Conservation (phyloP, 179 eudicot species). For the Gypsophila paniculata region DNA sequence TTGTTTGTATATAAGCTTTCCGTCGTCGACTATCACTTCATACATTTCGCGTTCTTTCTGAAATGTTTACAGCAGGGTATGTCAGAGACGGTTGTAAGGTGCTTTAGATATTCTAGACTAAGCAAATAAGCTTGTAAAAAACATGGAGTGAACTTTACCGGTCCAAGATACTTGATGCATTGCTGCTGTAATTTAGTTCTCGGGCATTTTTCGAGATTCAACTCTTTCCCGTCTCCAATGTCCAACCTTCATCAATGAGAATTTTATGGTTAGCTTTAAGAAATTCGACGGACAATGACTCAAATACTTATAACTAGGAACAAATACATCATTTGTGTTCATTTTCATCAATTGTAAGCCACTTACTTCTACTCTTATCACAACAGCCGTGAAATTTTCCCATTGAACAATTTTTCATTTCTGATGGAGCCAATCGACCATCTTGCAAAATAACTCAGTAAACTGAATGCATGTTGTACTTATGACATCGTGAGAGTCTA, state of each 20-base stretch:
- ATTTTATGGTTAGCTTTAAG: neutral
- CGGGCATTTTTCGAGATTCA: slow-evolving; percentile 60
- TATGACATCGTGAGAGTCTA: no score
- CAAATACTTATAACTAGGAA: neutral
- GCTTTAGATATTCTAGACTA: neutral
- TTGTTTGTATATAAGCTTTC: slow-evolving; percentile 63
- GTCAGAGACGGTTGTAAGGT: neutral
- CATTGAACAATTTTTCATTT: neutral
- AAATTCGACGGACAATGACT: neutral
- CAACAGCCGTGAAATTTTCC: no score
- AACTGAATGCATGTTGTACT: neutral
- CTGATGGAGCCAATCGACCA: neutral
- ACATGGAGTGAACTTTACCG: slow-evolving; percentile 35
- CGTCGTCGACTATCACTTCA: slow-evolving; percentile 68
- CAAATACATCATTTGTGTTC: neutral
- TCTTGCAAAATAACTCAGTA: neutral
- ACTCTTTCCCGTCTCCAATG: slow-evolving; percentile 79
- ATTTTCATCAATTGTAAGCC: neutral
- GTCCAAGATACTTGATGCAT: slow-evolving; percentile 86
- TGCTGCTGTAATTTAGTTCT: slow-evolving; percentile 60
- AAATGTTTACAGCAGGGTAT: neutral
- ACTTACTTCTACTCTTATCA: no score
- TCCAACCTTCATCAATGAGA: slow-evolving; percentile 64
- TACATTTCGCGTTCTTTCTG: slow-evolving; percentile 78
- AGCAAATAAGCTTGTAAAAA: neutral